These are phyloP conservation scores for Talaromyces rugulosus DNA, from an alignment of 2,329 filamentous ascomycete species.

Conservation along the genomic window DNA sequence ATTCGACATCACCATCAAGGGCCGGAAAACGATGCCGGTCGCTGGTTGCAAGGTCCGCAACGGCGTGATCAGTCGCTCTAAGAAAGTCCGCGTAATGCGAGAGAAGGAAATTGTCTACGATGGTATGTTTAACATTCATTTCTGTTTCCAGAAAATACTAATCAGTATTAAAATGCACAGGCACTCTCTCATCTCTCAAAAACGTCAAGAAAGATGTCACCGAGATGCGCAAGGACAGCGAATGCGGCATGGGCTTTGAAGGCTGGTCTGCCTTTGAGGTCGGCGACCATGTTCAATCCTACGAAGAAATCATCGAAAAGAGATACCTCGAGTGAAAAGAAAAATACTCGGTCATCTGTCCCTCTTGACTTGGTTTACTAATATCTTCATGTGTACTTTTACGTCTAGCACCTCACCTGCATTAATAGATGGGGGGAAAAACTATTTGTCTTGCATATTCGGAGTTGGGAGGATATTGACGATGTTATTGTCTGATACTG, in stretches of 20 bases:
- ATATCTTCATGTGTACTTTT: not conserved
- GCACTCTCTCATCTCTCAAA: slow-evolving; percentile 75
- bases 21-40: slow-evolving; percentile 66
- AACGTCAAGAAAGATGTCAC: slow-evolving; percentile 86
- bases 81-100: slow-evolving; percentile 68
- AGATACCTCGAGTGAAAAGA: slow-evolving; percentile 40
- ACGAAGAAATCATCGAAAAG: slow-evolving; percentile 73
- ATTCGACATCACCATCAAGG: slow-evolving; percentile 79
- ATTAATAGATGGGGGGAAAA: not conserved
- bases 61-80: slow-evolving; percentile 62
- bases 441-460: not conserved
- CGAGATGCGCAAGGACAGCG: slow-evolving; percentile 87
- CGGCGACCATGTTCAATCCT: slow-evolving; percentile 84
- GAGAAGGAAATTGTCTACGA: slow-evolving; percentile 69
- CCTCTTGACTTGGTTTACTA: not conserved
- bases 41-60: slow-evolving; percentile 87
- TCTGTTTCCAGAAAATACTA: slow-evolving; percentile 5
- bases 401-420: not conserved
- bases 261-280: slow-evolving; percentile 71
- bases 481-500: not conserved
- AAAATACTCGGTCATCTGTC: not conserved
- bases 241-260: slow-evolving; percentile 86
- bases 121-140: slow-evolving; percentile 51
- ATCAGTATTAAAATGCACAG: slow-evolving; percentile 43
- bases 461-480: not conserved